Conservation (phyloP, 768 basidiomycete species). For the Hydnomerulius pinastri region DNA sequence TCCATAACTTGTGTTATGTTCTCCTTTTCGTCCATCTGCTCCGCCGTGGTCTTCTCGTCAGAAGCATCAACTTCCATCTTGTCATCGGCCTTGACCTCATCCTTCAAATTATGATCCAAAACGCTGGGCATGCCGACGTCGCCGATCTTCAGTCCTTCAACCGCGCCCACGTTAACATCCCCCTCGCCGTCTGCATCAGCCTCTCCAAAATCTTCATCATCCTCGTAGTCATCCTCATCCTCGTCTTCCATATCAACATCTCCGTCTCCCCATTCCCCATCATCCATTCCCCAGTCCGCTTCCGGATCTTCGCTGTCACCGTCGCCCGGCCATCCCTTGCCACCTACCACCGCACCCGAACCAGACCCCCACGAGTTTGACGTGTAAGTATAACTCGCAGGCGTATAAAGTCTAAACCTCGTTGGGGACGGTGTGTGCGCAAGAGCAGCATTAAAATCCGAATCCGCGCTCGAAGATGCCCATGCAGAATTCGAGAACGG, state of each 20-base stretch:
- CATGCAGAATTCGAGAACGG: neutral
- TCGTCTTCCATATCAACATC: constrained; percentile 36
- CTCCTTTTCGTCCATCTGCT: constrained; percentile 1
- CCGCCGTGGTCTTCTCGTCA: neutral
- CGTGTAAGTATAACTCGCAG: constrained; percentile 34
- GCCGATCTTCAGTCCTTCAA: constrained; percentile 8
- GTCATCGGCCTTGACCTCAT: neutral
- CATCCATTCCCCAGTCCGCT: constrained; percentile 20
- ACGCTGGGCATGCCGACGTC: neutral
- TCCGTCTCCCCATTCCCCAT: constrained; percentile 25
- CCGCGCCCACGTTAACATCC: constrained; percentile 18
- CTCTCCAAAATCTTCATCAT: constrained; percentile 26
- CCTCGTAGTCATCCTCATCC: constrained; percentile 32
- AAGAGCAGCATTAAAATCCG: neutral
- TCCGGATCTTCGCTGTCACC: constrained; percentile 22
- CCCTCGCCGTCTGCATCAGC: constrained; percentile 11
- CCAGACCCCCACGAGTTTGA: constrained; percentile 20
- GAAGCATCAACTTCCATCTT: constrained; percentile 7
- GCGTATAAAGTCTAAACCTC: constrained; percentile 33
- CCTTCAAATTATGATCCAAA: neutral
- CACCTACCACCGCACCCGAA: neutral
- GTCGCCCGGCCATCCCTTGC: constrained; percentile 16
- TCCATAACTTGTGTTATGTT: neutral
- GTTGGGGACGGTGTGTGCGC: constrained; percentile 16
- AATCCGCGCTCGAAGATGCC: neutral